Evolutionary conservation across 140 eudicot species (phyloP), one percentile per base, ranked within the genome.

Genomic region (Oenanthe javanica): DNA sequence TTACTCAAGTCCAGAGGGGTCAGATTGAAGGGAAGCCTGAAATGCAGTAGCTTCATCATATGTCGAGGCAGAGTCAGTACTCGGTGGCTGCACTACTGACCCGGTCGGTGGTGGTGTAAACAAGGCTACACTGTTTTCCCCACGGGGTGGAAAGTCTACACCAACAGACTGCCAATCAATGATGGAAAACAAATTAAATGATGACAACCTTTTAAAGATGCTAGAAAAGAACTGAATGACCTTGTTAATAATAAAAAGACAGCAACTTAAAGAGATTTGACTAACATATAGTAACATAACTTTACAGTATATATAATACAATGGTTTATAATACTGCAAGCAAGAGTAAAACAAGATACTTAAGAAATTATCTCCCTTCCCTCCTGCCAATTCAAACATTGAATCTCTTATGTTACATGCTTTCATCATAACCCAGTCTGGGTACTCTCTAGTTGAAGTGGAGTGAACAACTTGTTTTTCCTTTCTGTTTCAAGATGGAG

Each of bases 1-100:
- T 82, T 89, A 92, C 99, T 96, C 84, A 57, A 94, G 93, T 79
- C 92, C 97, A 67, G 99, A 82, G 79, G 87, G 70, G 76, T 88
- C 97, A 38, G 92, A 85, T 63, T 90, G 90, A 82, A 94, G 96
- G 84, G 99, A 94, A 75, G 93, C 95, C 82, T 85, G 93, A 69
- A 94, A 83, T 77, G 99, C 96, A 77, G 97, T 94, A 25, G 92
- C 93, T 85, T 92, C 97, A 83, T 94, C 99, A 45, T 86, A 85
- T 64, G 90, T 85, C 59, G 91, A 80, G 51, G 87, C 75, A 79
- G 86, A 78, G 71, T 45, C 72, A 36, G 73, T 54, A 47, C 42
- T 42, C 23, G 84, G 46, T 36, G 86, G 77, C n/a, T 84, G 87
- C 78, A 81, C 83, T 14, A 92, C 77, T 8, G 96, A 97, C 87